Conservation (phyloP, 257 asterid genomes). For the Rehmannia glutinosa region DNA sequence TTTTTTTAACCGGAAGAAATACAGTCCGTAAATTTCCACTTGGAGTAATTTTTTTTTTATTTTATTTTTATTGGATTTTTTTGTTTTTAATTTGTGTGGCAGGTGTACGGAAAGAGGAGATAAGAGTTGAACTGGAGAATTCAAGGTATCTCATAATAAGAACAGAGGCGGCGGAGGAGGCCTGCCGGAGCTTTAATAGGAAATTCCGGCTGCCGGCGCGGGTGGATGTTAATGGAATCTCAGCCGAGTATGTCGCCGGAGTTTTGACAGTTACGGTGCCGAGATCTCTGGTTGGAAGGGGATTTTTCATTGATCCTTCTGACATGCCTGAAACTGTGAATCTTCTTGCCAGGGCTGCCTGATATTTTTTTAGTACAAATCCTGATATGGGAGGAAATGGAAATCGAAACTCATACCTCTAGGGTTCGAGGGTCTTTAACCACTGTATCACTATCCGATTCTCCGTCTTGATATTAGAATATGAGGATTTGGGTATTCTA, state of each 20-base stretch:
- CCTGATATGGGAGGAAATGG: too few relatives aligned
- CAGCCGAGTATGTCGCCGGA: conserved; percentile 60
- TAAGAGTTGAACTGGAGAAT: conserved; percentile 69
- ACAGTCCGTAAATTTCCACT: too few relatives aligned
- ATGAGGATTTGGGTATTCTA: too few relatives aligned
- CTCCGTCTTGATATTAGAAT: too few relatives aligned
- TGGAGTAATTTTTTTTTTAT: too few relatives aligned
- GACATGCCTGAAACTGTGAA: conserved; percentile 25
- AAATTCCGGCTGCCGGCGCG: conserved; percentile 62
- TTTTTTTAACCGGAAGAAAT: too few relatives aligned
- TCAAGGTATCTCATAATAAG: conserved; percentile 58
- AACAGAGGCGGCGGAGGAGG: conserved; percentile 32
- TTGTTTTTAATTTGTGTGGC: background rate
- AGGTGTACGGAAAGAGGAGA: conserved; percentile 69
- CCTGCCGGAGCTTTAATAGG: conserved; percentile 40
- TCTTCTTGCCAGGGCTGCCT: conserved; percentile 70
- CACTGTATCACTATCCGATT: too few relatives aligned
- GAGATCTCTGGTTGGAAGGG: conserved; percentile 45
- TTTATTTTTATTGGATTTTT: background rate
- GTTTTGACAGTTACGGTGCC: conserved; percentile 60
- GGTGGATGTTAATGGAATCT: conserved; percentile 52
- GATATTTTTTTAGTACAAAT: too few relatives aligned
- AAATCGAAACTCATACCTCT: too few relatives aligned
- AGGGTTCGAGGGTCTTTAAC: too few relatives aligned
- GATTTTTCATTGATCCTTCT: conserved; percentile 36